Conservation (phyloP, 1,139 yeast genomes). For the Geotrichum bryndzae region DNA sequence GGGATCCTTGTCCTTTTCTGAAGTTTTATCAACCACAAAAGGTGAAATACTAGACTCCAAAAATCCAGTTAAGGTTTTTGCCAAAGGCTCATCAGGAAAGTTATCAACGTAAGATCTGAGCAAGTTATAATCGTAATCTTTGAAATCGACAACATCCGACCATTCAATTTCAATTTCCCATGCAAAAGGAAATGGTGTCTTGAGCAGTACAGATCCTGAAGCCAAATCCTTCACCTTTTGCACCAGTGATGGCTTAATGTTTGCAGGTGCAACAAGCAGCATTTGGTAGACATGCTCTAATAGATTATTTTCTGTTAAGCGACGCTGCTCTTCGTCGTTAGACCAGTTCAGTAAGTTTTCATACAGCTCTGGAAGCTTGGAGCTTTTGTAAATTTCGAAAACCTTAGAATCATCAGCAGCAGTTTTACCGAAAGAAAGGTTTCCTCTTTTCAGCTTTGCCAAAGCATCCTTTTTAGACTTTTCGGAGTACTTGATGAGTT, state of each 20-base stretch:
- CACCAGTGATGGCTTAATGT: slow-evolving; percentile 41
- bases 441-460: slow-evolving; percentile 29
- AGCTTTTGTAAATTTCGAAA: slow-evolving; percentile 26
- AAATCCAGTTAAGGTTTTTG: slow-evolving; percentile 44
- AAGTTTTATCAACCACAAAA: slow-evolving; percentile 29
- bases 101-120: slow-evolving; percentile 47
- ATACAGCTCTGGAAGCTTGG: slow-evolving; percentile 51
- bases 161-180: slow-evolving; percentile 79
- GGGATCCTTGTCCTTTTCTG: slow-evolving; percentile 12
- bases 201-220: slow-evolving; percentile 68
- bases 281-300: slow-evolving; percentile 53
- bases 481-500: slow-evolving; percentile 46
- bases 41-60: slow-evolving; percentile 63
- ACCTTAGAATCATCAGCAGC: slow-evolving; percentile 45
- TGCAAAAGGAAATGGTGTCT: slow-evolving; percentile 54
- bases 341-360: slow-evolving; percentile 49
- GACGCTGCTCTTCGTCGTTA: slow-evolving; percentile 56
- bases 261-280: slow-evolving; percentile 44
- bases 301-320: slow-evolving; percentile 53
- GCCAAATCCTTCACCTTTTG: slow-evolving; percentile 50
- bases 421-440: slow-evolving; percentile 24
- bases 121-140: slow-evolving; percentile 45
- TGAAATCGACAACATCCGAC: slow-evolving; percentile 51
- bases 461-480: slow-evolving; percentile 39
- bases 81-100: slow-evolving; percentile 61